A percentile compares a stretch with the other conserved stretches of the same genome.
These are phyloP conservation scores for Botryotinia globosa DNA, from an alignment of 2,329 filamentous ascomycete species.

Conservation along the genomic window DNA sequence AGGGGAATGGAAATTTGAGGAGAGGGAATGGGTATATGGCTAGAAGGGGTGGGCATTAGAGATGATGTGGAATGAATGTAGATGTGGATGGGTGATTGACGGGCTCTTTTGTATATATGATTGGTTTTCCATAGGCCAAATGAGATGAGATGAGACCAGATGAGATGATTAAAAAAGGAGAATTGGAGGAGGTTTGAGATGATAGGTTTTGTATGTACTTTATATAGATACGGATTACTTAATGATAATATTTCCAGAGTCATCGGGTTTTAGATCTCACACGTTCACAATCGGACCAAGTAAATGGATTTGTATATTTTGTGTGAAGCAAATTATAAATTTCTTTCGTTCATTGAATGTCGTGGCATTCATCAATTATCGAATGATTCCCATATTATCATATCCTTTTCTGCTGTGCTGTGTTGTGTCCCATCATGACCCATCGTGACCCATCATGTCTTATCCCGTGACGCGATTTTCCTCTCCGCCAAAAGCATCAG, in stretches of 20 bases:
- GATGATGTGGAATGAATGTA: not conserved
- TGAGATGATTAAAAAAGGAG: not conserved
- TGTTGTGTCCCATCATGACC: no score
- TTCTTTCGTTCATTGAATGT: not conserved
- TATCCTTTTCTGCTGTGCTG: no score
- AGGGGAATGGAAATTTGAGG: conserved; percentile 14
- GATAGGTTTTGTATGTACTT: conserved; percentile 12
- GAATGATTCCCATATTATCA: not conserved
- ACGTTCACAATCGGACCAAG: not conserved
- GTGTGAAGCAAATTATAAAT: not conserved
- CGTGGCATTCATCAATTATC: not conserved
- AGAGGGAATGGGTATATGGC: conserved; percentile 20
- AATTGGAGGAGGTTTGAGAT: not conserved
- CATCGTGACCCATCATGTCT: no score
- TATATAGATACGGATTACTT: conserved; percentile 19
- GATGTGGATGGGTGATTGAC: not conserved
- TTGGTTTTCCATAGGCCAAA: not conserved
- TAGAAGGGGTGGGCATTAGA: conserved; percentile 15
- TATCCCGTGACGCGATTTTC: not conserved
- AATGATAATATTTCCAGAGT: conserved; percentile 15
- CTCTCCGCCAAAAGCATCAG: not conserved
- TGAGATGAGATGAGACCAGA: not conserved
- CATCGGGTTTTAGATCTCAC: not conserved
- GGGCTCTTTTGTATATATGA: conserved; percentile 18
- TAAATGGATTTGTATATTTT: not conserved